These are phyloP conservation scores for Penicillium brevicompactum DNA, from an alignment of 2,329 filamentous ascomycete genomes.

Conservation along the genomic window DNA sequence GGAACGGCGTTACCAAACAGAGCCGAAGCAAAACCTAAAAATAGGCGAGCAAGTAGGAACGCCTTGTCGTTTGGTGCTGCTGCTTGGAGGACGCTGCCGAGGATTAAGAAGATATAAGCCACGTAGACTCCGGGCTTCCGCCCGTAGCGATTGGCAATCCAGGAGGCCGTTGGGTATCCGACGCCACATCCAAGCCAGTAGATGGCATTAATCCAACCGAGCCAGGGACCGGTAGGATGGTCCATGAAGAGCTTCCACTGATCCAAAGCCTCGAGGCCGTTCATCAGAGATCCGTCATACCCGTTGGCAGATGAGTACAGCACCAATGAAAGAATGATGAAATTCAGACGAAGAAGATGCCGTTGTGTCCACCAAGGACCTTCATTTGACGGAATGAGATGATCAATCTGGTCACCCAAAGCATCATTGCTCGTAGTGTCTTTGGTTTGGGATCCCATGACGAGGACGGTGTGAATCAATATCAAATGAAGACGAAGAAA, in stretches of 20 bases:
- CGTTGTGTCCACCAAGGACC: slow-evolving; percentile 11
- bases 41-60: slow-evolving; percentile 41
- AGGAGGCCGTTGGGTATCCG: slow-evolving; percentile 31
- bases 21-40: slow-evolving; percentile 40
- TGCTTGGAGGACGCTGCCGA: slow-evolving; percentile 33
- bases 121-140: slow-evolving; percentile 35
- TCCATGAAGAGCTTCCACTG: slow-evolving; percentile 36
- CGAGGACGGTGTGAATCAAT: not conserved
- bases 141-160: slow-evolving; percentile 38
- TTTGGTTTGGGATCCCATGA: not conserved
- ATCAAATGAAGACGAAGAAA: no score
- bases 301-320: slow-evolving; percentile 4
- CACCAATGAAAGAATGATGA: slow-evolving; percentile 3
- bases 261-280: slow-evolving; percentile 35
- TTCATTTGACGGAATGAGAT: not conserved
- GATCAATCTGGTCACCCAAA: not conserved
- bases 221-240: slow-evolving; percentile 28
- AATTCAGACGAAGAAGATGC: slow-evolving; percentile 8
- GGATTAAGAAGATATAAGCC: slow-evolving; percentile 35
- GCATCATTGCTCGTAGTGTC: not conserved
- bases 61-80: slow-evolving; percentile 25
- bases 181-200: slow-evolving; percentile 33
- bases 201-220: slow-evolving; percentile 35
- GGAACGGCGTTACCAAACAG: slow-evolving; percentile 37
- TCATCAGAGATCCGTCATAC: slow-evolving; percentile 21